Evolutionary conservation across 768 basidiomycete species (phyloP), one percentile per base, ranked within the genome.

Genomic region (Boletus barrowsii): DNA sequence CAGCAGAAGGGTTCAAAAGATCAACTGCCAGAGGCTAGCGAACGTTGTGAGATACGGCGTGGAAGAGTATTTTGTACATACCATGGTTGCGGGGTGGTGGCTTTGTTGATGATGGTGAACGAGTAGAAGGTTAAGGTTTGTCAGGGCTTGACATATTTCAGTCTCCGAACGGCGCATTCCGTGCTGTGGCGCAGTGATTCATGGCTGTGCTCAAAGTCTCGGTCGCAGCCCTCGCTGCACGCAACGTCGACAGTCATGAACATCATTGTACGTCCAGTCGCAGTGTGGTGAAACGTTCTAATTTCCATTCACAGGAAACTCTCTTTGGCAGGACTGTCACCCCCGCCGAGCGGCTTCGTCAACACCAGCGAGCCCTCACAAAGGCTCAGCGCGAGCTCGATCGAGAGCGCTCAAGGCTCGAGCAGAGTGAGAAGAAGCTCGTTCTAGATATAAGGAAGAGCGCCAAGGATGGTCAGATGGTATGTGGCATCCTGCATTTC

Each of bases 361-460:
- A 98, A 73, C 95, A 99, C 71, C 97, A 99, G 71, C 88, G 96
- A 35, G 84, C 93, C 3, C 84, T 98, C 59, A 88, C 92, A 35
- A 98, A 98, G 71, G 97, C 97, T 9, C 95, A 98, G 74, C 87
- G 97, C 45, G 97, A 98, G 74, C 88, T 98, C 48, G 97, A 98
- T 72, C 85, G 97, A 58, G 97, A 99, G 74, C 87, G 93, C 56
- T 76, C 80, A 33, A 98, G 95, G 73, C 86, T 98, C 41, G 97
- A 98, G 72, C 87, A 88, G 69, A 87, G 89, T 66, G 97, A 98
- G 79, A 98, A 96, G 85, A 98, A 97, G 71, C 86, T 98, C 50
- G 82, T 98, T 54, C 76, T 76, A 65, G 97, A 98, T 68, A 99
- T 98, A 68, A 98, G 92, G 83, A 93, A 90, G 74, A 93, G 88